phyloP scores from a whole-genome alignment of 768 basidiomycete genomes.

The Hortiboletus campestris region DNA sequence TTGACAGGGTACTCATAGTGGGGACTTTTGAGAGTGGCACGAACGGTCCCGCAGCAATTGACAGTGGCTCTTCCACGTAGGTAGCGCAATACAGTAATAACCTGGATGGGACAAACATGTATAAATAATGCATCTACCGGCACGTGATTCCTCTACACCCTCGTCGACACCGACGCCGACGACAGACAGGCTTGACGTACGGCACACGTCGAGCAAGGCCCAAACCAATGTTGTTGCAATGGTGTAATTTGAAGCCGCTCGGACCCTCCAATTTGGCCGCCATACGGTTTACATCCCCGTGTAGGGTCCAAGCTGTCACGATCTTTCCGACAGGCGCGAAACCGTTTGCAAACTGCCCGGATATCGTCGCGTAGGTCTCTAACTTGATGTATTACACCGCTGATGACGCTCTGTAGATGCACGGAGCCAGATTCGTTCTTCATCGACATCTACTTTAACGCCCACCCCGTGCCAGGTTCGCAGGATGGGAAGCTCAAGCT shows the following conservation, averaged over 20 bases:
- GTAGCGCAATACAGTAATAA: neutral
- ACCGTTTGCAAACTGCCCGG: constrained; percentile 60
- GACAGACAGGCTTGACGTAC: neutral
- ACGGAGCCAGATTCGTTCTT: constrained; percentile 76
- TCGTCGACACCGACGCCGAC: neutral
- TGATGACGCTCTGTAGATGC: constrained; percentile 38
- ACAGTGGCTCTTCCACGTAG: neutral
- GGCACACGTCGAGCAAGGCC: neutral
- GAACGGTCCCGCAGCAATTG: neutral
- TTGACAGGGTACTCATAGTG: constrained; percentile 50
- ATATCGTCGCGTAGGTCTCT: constrained; percentile 58
- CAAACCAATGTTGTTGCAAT: constrained; percentile 56
- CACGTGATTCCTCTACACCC: constrained; percentile 18
- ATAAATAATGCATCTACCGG: constrained; percentile 5
- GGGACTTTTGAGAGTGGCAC: neutral
- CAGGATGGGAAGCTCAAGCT: constrained; percentile 55
- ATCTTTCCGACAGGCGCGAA: constrained; percentile 65
- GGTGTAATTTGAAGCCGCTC: constrained; percentile 61
- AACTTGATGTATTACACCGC: neutral
- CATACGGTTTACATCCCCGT: constrained; percentile 65
- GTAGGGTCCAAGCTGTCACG: constrained; percentile 64
- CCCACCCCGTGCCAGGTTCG: constrained; percentile 46
- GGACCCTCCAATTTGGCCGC: constrained; percentile 61
- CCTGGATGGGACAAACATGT: constrained; percentile 5
- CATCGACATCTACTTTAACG: constrained; percentile 74